Evolutionary conservation across 2,329 filamentous ascomycete genomes (phyloP), one percentile per base, ranked within the genome.

Genomic region (Fusarium tupiense): DNA sequence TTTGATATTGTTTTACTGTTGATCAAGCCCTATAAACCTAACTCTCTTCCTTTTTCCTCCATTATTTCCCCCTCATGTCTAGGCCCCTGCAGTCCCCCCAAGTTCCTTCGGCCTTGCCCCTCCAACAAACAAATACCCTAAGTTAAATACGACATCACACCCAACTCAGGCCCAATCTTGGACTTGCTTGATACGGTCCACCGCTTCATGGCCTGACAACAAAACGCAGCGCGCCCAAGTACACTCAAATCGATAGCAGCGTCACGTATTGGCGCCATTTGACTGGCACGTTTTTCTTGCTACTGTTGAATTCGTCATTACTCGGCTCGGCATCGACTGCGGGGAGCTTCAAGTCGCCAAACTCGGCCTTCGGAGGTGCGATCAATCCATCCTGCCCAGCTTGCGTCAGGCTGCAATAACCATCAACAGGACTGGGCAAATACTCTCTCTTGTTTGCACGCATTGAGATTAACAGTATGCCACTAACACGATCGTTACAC

Each of bases 41-140:
- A 35, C 6, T 19, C 49, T 52, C 33, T 17, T 52, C 17, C 17
- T n/a, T 24, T 35, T 33, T 52, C 47, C n/a, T 26, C 22, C n/a
- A 29, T 38, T 38, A 24, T 40, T 38, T 38, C 20, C 50, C 50
- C 49, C 49, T 26, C 50, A 26, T 10, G 13, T 29, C 24, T 14
- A 16, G 52, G 35, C 16, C 35, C 33, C 8, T 54, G 24, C 20
- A 29, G 50, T 7, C 24, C 35, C 75, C 74, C 75, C 73, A 40
- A 63, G 54, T 61, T 57, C 43, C 41, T 54, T 64, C 58, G 53
- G 26, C 50, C 33, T 38, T 77, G 73, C 75, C 76, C 76, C 76
- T 77, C 76, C 64, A 76, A 72, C 71, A 70, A 22, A 53, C 33
- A 38, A 40, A 41, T 16, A 56, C 69, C 76, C 69, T 61, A 22